Evolutionary conservation across 2,329 filamentous ascomycete species (phyloP).

Genomic region (Pseudogymnoascus sp.): DNA sequence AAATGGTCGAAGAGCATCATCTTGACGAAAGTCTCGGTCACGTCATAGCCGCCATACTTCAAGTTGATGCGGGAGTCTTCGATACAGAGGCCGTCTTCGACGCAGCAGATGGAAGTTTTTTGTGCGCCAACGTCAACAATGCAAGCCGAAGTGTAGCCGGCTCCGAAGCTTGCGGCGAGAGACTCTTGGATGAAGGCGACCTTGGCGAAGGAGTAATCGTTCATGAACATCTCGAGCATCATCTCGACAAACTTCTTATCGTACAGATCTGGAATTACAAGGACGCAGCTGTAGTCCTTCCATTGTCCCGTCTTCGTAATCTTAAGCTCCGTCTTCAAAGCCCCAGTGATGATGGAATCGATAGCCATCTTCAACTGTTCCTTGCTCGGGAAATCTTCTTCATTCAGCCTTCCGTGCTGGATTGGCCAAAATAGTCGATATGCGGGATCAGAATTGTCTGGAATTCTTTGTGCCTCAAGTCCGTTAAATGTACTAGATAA

Average conservation of each 20-base stretch:
- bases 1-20: constrained; percentile 98
- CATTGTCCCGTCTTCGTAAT: constrained; percentile 70
- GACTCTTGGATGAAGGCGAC: constrained; percentile 96
- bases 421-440: constrained; percentile 94
- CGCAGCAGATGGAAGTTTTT: constrained; percentile 94
- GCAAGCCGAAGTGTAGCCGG: constrained; percentile 86
- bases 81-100: constrained; percentile 90
- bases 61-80: constrained; percentile 93
- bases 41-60: constrained; percentile 86
- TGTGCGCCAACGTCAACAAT: constrained; percentile 95
- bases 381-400: constrained; percentile 73
- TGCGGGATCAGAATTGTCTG: constrained; percentile 78
- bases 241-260: constrained; percentile 87
- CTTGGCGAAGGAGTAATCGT: constrained; percentile 79
- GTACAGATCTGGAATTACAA: constrained; percentile 93
- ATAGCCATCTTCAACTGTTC: constrained; percentile 80
- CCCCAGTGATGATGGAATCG: constrained; percentile 75
- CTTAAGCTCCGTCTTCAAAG: constrained; percentile 76
- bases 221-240: constrained; percentile 75
- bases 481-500: constrained; percentile 64
- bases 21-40: constrained; percentile 90
- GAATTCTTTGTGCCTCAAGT: constrained; percentile 71
- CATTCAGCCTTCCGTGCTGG: constrained; percentile 78
- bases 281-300: constrained; percentile 89
- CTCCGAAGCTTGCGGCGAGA: constrained; percentile 87